Evolutionary conservation across 352 stramenopile genomes (phyloP), one percentile per base, ranked within the genome.

Genomic region (Phytophthora cryptogea): DNA sequence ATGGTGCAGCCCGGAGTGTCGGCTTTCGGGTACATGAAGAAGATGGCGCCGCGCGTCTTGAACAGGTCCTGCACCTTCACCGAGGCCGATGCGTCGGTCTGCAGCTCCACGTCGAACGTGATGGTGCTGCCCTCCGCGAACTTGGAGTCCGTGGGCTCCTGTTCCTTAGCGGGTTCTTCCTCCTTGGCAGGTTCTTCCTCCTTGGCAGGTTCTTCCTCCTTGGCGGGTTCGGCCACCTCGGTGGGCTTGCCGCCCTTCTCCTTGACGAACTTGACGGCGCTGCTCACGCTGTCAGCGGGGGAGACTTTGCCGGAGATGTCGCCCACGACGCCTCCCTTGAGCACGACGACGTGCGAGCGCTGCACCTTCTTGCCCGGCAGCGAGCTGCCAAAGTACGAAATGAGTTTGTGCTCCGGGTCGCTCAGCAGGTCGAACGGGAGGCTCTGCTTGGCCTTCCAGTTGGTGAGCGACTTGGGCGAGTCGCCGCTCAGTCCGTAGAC

Each of bases 1-100:
- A 78, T 81, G 42, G 87, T 95, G 60, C 87, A 95, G 5, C 85
- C 87, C 4, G 83, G 82, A 7, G 87, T 95, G 60, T 95, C 81
- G 0, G 87, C 87, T 57, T 92, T 92, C 5, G 87, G 85, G 66
- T 89, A 95, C 81, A 94, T 94, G 68, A 95, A 95, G 70, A 95
- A 92, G 51, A 95, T 87, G 37, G 71, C 83, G 17, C 84, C 86
- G 13, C 84, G 75, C 5, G 87, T 80, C 56, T 89, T 77, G 55
- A 93, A 78, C 33, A 95, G 51, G 16, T 86, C 73, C 50, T 92
- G 83, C 36, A 94, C 72, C 43, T 78, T 72, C 10, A 92, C 77
- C 10, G 50, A 74, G 20, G 77, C 72, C 14, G 67, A 78, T 11
- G 80, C 70, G 44, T 95, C 76, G 8, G 69, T 95, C 57, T 84